phyloP scores from a whole-genome alignment of 192 early-diverging fungal species.

The Entomortierella beljakovae region DNA sequence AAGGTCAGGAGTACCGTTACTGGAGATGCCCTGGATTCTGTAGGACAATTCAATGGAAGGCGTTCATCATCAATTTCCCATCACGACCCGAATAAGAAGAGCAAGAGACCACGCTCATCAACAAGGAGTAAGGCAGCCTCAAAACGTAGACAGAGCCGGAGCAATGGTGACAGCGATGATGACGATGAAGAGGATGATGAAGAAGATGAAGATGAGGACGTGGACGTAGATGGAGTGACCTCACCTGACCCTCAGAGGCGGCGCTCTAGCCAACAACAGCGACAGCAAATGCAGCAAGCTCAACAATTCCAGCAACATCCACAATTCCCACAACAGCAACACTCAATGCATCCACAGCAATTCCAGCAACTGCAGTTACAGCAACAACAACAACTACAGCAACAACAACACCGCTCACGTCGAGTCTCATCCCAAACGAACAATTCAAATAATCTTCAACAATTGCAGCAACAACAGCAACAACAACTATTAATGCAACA shows the following conservation, averaged over 20 bases:
- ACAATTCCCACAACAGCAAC: conserved; percentile 17
- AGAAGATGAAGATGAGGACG: conserved; percentile 38
- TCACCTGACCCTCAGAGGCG: conserved; percentile 35
- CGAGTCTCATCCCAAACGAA: conserved; percentile 28
- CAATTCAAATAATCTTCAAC: conserved; percentile 18
- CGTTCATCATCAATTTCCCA: conserved; percentile 24
- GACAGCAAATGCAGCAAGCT: conserved; percentile 18
- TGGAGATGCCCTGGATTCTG: conserved; percentile 7
- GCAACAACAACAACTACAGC: conserved; percentile 24
- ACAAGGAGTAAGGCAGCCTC: conserved; percentile 22
- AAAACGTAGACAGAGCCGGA: conserved; percentile 20
- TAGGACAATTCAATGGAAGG: conserved; percentile 39
- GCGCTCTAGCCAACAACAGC: conserved; percentile 29
- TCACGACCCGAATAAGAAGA: conserved; percentile 9
- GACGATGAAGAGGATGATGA: conserved; percentile 25
- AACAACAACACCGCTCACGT: conserved; percentile 17
- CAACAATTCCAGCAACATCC: conserved; percentile 28
- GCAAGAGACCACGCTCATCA: conserved; percentile 19
- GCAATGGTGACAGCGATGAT: conserved; percentile 25
- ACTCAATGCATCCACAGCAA: conserved; percentile 21
- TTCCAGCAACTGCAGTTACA: conserved; percentile 25
- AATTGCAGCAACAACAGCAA: conserved; percentile 39
- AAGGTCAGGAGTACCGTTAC: conserved; percentile 30
- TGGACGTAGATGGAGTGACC: conserved; percentile 45
- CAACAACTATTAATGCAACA: conserved; percentile 23